Evolutionary conservation across 345 rosid genomes (phyloP).

Genomic region (Adansonia digitata): DNA sequence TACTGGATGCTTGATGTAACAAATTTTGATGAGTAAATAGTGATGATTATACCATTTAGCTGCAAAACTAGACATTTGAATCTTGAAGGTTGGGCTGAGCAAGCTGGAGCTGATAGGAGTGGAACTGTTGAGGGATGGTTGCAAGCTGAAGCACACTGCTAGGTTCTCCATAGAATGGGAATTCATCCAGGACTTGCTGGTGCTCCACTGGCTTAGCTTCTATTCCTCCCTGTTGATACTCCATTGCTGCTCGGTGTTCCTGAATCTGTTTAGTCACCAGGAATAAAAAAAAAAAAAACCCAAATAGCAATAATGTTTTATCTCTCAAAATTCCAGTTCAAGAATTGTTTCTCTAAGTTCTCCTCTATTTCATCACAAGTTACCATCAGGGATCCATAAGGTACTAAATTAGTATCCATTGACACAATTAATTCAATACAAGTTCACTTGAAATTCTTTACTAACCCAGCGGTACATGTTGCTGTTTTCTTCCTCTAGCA

Average conservation of each 20-base stretch:
- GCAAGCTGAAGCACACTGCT: slow-evolving; percentile 71
- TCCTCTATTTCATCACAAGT: not conserved
- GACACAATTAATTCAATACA: not conserved
- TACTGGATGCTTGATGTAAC: not conserved
- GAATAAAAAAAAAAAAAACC: no score
- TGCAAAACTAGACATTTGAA: slow-evolving; percentile 12
- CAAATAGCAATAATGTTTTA: not conserved
- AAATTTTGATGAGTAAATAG: not conserved
- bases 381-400: not conserved
- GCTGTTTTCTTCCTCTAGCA: slow-evolving; percentile 68
- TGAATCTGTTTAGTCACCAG: slow-evolving; percentile 40
- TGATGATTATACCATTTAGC: not conserved
- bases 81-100: slow-evolving; percentile 60
- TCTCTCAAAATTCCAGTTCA: not conserved
- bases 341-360: no score
- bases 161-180: slow-evolving; percentile 56
- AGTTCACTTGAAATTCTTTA: not conserved
- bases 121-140: slow-evolving; percentile 38
- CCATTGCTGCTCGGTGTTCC: slow-evolving; percentile 46
- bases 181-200: slow-evolving; percentile 50
- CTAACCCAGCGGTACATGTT: slow-evolving; percentile 64
- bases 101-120: slow-evolving; percentile 64
- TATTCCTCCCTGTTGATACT: slow-evolving; percentile 47
- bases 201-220: slow-evolving; percentile 50
- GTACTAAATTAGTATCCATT: not conserved